Evolutionary conservation across 2,329 filamentous ascomycete genomes (phyloP).

Genomic region (Sporothrix phasma): DNA sequence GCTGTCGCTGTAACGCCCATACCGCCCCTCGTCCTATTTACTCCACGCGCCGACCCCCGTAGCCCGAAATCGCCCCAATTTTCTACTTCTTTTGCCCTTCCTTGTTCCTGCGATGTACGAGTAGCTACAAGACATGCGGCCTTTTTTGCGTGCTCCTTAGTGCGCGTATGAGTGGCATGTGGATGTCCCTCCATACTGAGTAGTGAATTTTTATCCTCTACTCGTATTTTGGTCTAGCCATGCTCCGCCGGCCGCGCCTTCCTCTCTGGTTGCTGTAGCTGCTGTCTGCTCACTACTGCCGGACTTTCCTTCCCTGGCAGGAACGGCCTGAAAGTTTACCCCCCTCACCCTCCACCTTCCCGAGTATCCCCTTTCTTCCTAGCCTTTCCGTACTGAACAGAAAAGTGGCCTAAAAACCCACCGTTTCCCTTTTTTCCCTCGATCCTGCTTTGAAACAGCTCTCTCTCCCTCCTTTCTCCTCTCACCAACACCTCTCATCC

Average conservation of each 20-base stretch:
- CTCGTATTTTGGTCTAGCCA: neutral
- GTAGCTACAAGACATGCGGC: constrained; percentile 11
- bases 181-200: neutral
- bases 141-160: constrained; percentile 9
- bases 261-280: neutral
- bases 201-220: neutral
- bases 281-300: neutral
- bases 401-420: constrained; percentile 14
- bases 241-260: neutral
- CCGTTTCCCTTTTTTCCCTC: constrained; percentile 18
- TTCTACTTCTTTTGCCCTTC: constrained; percentile 1
- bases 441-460: neutral
- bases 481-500: constrained; percentile 20
- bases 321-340: neutral
- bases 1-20: neutral
- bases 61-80: constrained; percentile 6
- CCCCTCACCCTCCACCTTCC: constrained; percentile 4
- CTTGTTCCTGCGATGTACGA: constrained; percentile 10
- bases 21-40: neutral
- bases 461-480: constrained; percentile 14
- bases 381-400: constrained; percentile 9
- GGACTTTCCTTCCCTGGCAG: constrained; percentile 5
- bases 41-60: neutral
- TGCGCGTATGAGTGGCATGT: neutral
- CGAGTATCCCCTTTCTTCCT: constrained; percentile 11